A percentile compares a stretch with the other conserved stretches of the same genome.
These are phyloP conservation scores for Laguncularia racemosa DNA, from an alignment of 345 rosid species.

Conservation along the genomic window DNA sequence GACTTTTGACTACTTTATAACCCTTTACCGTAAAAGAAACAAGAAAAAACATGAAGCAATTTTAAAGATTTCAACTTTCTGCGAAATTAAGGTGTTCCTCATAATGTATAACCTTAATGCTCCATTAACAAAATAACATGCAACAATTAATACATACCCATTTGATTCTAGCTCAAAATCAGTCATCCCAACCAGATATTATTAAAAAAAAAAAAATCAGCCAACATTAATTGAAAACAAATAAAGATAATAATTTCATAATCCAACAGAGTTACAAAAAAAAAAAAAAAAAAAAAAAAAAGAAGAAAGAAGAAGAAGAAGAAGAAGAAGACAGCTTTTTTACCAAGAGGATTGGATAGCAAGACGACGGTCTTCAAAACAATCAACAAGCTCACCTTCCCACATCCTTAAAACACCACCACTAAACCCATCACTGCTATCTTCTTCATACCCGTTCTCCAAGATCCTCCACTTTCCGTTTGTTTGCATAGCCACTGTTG, in stretches of 20 bases:
- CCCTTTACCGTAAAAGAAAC: too few species aligned
- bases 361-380: constrained; percentile 67
- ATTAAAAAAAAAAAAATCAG: not conserved
- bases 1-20: too few species aligned
- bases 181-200: too few species aligned
- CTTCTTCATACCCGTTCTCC: constrained; percentile 22
- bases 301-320: not conserved
- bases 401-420: constrained; percentile 84
- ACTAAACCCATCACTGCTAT: constrained; percentile 42
- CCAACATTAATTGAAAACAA: not conserved
- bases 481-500: constrained; percentile 85
- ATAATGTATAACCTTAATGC: too few species aligned
- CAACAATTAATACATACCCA: too few species aligned
- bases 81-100: too few species aligned
- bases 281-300: not conserved
- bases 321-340: not conserved
- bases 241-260: not conserved
- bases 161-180: too few species aligned
- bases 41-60: too few species aligned
- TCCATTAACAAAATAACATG: too few species aligned
- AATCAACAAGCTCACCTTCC: constrained; percentile 87
- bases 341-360: constrained; percentile 80
- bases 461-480: constrained; percentile 73
- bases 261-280: too few species aligned
- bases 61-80: too few species aligned